Conservation (phyloP, 192 early-diverging fungal genomes). For the Gamsiella multidivaricata region DNA sequence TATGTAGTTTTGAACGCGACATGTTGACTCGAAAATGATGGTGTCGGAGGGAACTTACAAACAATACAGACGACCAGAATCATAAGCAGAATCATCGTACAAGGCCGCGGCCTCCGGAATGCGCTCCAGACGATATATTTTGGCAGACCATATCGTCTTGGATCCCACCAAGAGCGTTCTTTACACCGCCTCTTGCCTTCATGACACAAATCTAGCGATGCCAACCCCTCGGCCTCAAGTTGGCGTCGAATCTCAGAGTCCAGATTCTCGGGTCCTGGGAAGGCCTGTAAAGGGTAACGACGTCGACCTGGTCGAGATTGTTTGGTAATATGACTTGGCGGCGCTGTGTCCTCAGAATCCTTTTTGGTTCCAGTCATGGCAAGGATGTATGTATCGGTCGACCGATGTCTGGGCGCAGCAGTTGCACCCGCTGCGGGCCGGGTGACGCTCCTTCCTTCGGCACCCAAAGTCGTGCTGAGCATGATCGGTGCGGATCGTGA, state of each 20-base stretch:
- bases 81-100: constrained; percentile 13
- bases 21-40: neutral
- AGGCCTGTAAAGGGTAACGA: constrained; percentile 25
- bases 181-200: constrained; percentile 5
- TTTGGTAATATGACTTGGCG: too few species aligned
- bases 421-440: too few species aligned
- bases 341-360: neutral
- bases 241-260: constrained; percentile 25
- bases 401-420: too few species aligned
- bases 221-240: constrained; percentile 29
- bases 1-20: too few species aligned
- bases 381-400: too few species aligned
- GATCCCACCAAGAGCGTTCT: constrained; percentile 30
- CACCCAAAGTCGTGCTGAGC: too few species aligned
- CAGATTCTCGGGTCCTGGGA: constrained; percentile 37
- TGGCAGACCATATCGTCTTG: constrained; percentile 35
- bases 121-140: constrained; percentile 24
- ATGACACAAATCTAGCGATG: constrained; percentile 7
- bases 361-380: too few species aligned
- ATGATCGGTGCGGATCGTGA: too few species aligned
- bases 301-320: neutral
- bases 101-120: constrained; percentile 25
- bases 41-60: constrained; percentile 10
- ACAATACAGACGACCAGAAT: constrained; percentile 19
- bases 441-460: too few species aligned